Evolutionary conservation across 2,329 filamentous ascomycete species (phyloP), one percentile per base, ranked within the genome.

Genomic region (Xylariaceae sp.): DNA sequence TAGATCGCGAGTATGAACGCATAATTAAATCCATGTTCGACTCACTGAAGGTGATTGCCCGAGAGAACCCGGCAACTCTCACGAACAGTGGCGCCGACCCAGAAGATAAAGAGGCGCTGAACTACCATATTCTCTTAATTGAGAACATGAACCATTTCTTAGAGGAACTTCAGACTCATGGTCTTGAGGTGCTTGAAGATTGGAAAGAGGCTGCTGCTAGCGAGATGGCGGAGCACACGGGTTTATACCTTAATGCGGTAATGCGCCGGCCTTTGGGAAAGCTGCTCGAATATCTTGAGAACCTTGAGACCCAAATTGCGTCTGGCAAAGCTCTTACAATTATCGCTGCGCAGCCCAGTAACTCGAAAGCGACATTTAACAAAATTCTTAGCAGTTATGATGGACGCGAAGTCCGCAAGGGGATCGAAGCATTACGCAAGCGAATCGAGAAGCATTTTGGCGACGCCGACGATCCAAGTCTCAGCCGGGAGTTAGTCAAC

Each of bases 61-160:
- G 84, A 55, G 85, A 87, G 77, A 90, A 80, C 68, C 85, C 76
- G 23, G 77, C 73, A 52, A 80, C 75, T 10, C 72, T 77, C 20
- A 72, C 71, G 5, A 72, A 63, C 50, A 74, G 74, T 36, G 71
- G 75, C 10, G 76, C 77, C 10, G 82, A 85, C 61, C 81, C 81
- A 1, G 94, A 97, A 71, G 94, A 97, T 69, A 97, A 99, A 74
- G 92, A 97, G 72, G 91, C 92, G 4, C 82, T 99, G 56, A 97
- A 97, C 75, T 96, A 96, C 75, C 92, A 97, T 72, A 96, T 99
- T 65, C 81, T 97, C 27, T 81, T 97, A 48, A 97, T 99, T 63
- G 93, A 99, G 73, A 99, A 99, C 72, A 97, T 97, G 92, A 95
- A 97, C 68, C 92, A 96, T 73, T 97, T 96, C 74, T 79, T 94